Evolutionary conservation across 1,139 yeast genomes (phyloP).

Genomic region (Debaryomyces psychrophilus): DNA sequence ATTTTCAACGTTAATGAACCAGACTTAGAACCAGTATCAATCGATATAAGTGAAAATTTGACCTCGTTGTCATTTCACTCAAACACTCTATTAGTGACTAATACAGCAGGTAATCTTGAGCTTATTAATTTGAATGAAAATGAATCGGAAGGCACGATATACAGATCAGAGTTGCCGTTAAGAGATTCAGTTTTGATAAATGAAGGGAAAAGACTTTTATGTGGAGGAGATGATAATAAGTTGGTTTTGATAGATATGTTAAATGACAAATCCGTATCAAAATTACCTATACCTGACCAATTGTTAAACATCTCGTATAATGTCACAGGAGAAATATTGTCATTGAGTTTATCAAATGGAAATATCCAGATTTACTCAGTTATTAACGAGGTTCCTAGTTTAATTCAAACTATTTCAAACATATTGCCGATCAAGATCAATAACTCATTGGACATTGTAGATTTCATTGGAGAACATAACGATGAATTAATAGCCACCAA

Average conservation of each 20-base stretch:
- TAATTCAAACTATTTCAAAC: slow-evolving; percentile 45
- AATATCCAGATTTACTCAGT: slow-evolving; percentile 65
- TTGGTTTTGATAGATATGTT: slow-evolving; percentile 55
- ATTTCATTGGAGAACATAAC: slow-evolving; percentile 38
- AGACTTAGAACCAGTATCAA: slow-evolving; percentile 56
- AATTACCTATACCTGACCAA: slow-evolving; percentile 53
- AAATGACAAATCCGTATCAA: slow-evolving; percentile 34
- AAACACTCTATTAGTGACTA: slow-evolving; percentile 31
- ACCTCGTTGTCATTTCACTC: slow-evolving; percentile 34
- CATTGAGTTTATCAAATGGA: slow-evolving; percentile 62
- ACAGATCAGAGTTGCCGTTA: slow-evolving; percentile 61
- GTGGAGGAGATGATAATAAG: slow-evolving; percentile 79
- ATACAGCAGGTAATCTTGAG: slow-evolving; percentile 41
- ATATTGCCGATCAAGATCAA: slow-evolving; percentile 39
- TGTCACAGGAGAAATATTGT: slow-evolving; percentile 57
- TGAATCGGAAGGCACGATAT: slow-evolving; percentile 31
- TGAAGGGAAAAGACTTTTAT: slow-evolving; percentile 67
- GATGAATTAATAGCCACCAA: slow-evolving; percentile 42
- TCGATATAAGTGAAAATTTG: slow-evolving; percentile 52
- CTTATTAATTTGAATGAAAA: slow-evolving; percentile 25
- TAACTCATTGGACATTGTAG: slow-evolving; percentile 42
- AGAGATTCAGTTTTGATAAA: slow-evolving; percentile 69
- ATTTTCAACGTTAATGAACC: slow-evolving; percentile 49
- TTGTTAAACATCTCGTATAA: slow-evolving; percentile 65
- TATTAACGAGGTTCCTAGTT: slow-evolving; percentile 41